These are phyloP conservation scores for Botrytis byssoidea DNA, from an alignment of 2,329 filamentous ascomycete genomes.

Conservation along the genomic window DNA sequence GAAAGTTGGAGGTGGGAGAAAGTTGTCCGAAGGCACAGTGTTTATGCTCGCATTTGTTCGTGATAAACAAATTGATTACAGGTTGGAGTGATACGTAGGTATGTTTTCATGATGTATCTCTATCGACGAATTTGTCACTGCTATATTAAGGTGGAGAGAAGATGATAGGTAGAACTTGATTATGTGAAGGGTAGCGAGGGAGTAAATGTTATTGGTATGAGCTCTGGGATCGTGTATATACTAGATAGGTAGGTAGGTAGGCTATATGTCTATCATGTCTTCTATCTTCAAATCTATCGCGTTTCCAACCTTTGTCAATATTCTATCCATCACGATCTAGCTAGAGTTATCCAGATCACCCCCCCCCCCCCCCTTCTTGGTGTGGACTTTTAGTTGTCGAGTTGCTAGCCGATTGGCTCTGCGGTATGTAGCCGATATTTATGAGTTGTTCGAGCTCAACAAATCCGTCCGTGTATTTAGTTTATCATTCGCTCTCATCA, in stretches of 20 bases:
- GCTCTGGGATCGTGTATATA: not conserved
- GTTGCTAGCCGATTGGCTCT: not conserved
- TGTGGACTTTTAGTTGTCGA: not conserved
- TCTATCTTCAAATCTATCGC: not conserved
- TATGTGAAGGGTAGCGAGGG: too few species aligned
- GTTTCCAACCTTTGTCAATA: not conserved
- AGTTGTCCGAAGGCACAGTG: too few species aligned
- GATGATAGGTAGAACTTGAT: not conserved
- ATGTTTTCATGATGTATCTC: not conserved
- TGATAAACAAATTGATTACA: too few species aligned
- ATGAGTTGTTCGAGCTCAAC: not conserved
- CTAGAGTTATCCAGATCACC: too few species aligned
- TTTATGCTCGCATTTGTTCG: too few species aligned
- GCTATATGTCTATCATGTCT: not conserved
- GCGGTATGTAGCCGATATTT: not conserved
- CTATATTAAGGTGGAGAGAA: not conserved
- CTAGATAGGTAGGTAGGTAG: not conserved
- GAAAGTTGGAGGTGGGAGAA: too few species aligned
- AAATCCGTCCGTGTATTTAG: too few species aligned
- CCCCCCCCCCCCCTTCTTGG: too few species aligned
- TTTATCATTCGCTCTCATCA: not conserved
- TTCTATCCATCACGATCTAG: not conserved
- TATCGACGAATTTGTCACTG: not conserved
- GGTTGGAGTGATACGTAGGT: not conserved
- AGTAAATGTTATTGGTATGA: not conserved